These are phyloP conservation scores for Ambrosiella beaveri DNA, from an alignment of 2,329 filamentous ascomycete genomes.

Conservation along the genomic window DNA sequence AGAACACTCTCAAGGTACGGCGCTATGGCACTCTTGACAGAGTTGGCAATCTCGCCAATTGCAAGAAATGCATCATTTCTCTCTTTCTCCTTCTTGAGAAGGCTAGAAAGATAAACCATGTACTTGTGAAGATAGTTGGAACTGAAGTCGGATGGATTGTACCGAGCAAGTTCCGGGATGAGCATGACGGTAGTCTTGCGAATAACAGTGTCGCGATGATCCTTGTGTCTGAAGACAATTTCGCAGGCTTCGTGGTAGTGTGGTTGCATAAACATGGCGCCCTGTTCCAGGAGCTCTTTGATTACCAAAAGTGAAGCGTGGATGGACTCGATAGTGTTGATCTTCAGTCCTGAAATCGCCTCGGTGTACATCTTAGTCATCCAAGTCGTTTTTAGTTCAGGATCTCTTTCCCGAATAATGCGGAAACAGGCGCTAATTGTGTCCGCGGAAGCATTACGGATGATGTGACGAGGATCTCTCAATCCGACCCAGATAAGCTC, in stretches of 20 bases:
- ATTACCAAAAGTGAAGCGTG: slow-evolving; percentile 89
- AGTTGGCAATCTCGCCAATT: slow-evolving; percentile 90
- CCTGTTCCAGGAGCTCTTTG: slow-evolving; percentile 82
- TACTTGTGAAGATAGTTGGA: slow-evolving; percentile 80
- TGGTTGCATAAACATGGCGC: slow-evolving; percentile 98
- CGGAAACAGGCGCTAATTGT: slow-evolving; percentile 90
- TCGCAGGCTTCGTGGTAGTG: slow-evolving; percentile 86
- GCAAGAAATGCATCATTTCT: slow-evolving; percentile 87
- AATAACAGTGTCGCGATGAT: slow-evolving; percentile 77
- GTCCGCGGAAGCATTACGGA: slow-evolving; percentile 79
- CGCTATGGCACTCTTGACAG: slow-evolving; percentile 85
- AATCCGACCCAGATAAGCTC: slow-evolving; percentile 93
- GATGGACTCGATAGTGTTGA: slow-evolving; percentile 68
- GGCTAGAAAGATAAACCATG: slow-evolving; percentile 87
- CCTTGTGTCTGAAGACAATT: slow-evolving; percentile 79
- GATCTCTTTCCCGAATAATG: slow-evolving; percentile 85
- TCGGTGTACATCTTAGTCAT: slow-evolving; percentile 85
- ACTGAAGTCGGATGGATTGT: slow-evolving; percentile 80
- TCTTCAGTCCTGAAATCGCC: slow-evolving; percentile 60
- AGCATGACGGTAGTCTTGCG: slow-evolving; percentile 77
- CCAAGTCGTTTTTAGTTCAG: slow-evolving; percentile 70
- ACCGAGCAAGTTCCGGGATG: slow-evolving; percentile 83
- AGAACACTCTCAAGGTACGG: slow-evolving; percentile 91
- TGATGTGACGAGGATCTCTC: slow-evolving; percentile 75
- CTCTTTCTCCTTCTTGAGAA: slow-evolving; percentile 90